Conservation (phyloP, 345 rosid species). For the Cardiospermum halicacabum region DNA sequence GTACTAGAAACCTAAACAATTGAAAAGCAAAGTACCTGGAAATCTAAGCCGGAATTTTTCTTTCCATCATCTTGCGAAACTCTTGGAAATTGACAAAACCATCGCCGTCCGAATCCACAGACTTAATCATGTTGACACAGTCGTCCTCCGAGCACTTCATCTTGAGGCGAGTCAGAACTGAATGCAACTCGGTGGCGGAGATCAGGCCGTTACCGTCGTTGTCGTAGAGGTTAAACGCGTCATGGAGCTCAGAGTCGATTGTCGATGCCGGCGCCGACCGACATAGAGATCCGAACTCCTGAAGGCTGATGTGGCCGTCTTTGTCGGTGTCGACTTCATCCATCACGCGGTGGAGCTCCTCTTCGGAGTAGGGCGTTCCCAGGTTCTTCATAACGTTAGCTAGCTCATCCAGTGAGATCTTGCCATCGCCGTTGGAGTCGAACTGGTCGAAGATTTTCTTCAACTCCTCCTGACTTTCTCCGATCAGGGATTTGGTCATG, state of each 20-base stretch:
- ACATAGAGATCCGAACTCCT: constrained; percentile 65
- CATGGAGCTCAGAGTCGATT: constrained; percentile 50
- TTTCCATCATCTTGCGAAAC: constrained; percentile 87
- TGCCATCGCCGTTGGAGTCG: constrained; percentile 82
- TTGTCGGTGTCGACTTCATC: constrained; percentile 72
- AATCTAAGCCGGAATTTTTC: constrained; percentile 1
- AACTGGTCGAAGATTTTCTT: constrained; percentile 65
- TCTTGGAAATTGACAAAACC: constrained; percentile 75
- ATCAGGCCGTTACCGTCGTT: constrained; percentile 74
- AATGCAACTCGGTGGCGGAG: constrained; percentile 64
- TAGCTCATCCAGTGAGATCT: constrained; percentile 74
- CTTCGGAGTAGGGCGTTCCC: constrained; percentile 45
- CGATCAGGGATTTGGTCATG: not conserved
- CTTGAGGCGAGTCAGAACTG: constrained; percentile 55
- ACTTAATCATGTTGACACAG: constrained; percentile 58
- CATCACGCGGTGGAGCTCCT: constrained; percentile 52
- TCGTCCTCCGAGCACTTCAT: constrained; percentile 64
- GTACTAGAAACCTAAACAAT: not conserved
- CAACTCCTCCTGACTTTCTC: constrained; percentile 39
- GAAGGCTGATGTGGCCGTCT: constrained; percentile 62
- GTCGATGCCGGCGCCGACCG: constrained; percentile 36
- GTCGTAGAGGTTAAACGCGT: constrained; percentile 91
- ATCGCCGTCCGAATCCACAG: constrained; percentile 83
- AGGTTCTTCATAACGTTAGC: constrained; percentile 53
- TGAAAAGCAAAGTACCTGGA: not conserved